phyloP scores from a whole-genome alignment of 1,284 basidiomycete genomes.

The Leccinum huronense region DNA sequence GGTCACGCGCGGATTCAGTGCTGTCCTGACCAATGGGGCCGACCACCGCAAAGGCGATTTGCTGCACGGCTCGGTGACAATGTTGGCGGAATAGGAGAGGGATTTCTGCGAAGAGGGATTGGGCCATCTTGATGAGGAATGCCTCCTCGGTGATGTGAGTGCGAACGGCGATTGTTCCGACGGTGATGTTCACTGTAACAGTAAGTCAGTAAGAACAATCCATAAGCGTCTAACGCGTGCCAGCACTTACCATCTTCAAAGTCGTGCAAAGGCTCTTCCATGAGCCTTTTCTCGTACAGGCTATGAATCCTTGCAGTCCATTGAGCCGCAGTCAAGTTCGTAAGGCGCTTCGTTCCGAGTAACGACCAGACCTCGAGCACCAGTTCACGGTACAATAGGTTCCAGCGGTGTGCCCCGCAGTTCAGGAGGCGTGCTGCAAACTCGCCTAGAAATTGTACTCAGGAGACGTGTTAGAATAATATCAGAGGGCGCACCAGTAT shows the following conservation, averaged over 20 bases:
- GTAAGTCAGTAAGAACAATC: neutral
- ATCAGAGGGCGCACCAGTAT: too few species aligned
- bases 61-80: neutral
- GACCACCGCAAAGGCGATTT: neutral
- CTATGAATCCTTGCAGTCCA: too few species aligned
- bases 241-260: neutral
- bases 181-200: neutral
- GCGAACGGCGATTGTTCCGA: neutral
- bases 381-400: neutral
- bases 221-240: neutral
- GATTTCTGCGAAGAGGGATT: neutral
- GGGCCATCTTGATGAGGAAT: neutral
- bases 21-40: neutral
- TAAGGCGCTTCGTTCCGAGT: neutral
- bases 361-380: neutral
- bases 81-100: neutral
- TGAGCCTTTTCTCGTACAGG: neutral
- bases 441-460: neutral
- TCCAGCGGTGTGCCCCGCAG: neutral
- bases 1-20: neutral
- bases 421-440: neutral
- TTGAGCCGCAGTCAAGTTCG: neutral
- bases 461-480: too few species aligned
- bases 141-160: neutral
- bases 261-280: neutral